These are phyloP conservation scores for Colletotrichum melonis DNA, from an alignment of 2,329 filamentous ascomycete genomes.

Conservation along the genomic window DNA sequence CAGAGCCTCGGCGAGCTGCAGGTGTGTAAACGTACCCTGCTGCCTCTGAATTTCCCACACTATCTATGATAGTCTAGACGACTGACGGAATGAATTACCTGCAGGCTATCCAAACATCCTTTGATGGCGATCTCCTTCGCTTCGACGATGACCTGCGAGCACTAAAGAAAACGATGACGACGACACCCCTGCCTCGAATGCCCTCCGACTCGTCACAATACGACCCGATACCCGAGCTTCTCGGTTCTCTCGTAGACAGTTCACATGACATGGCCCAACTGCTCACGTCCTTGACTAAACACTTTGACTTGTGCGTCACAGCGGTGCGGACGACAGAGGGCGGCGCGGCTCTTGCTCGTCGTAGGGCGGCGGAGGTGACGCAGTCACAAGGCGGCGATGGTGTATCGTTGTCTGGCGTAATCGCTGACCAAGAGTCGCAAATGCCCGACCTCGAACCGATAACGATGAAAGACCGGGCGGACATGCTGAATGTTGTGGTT, in stretches of 20 bases:
- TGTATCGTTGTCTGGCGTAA: slow-evolving; percentile 75
- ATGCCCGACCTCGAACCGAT: slow-evolving; percentile 73
- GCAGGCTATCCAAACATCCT: slow-evolving; percentile 74
- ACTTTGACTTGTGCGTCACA: slow-evolving; percentile 94
- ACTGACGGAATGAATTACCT: slow-evolving; percentile 20
- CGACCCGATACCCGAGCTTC: slow-evolving; percentile 61
- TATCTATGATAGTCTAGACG: background rate
- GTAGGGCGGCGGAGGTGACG: slow-evolving; percentile 74
- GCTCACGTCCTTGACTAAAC: slow-evolving; percentile 82
- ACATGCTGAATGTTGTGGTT: slow-evolving; percentile 85
- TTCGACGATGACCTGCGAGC: slow-evolving; percentile 81
- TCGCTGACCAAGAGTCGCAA: slow-evolving; percentile 66
- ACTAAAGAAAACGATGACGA: slow-evolving; percentile 69
- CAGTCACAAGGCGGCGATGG: slow-evolving; percentile 58
- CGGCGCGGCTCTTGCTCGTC: slow-evolving; percentile 75
- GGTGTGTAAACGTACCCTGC: slow-evolving; percentile 49
- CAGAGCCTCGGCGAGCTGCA: slow-evolving; percentile 78
- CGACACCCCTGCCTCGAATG: slow-evolving; percentile 48
- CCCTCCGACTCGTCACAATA: slow-evolving; percentile 50
- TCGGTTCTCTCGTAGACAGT: slow-evolving; percentile 75
- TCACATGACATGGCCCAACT: slow-evolving; percentile 86
- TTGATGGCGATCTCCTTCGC: slow-evolving; percentile 78
- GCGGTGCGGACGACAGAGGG: slow-evolving; percentile 92
- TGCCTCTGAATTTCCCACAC: background rate
- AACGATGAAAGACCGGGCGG: slow-evolving; percentile 78